phyloP scores from a whole-genome alignment of 2,329 filamentous ascomycete species.

The Graphiopsis chlorocephala region DNA sequence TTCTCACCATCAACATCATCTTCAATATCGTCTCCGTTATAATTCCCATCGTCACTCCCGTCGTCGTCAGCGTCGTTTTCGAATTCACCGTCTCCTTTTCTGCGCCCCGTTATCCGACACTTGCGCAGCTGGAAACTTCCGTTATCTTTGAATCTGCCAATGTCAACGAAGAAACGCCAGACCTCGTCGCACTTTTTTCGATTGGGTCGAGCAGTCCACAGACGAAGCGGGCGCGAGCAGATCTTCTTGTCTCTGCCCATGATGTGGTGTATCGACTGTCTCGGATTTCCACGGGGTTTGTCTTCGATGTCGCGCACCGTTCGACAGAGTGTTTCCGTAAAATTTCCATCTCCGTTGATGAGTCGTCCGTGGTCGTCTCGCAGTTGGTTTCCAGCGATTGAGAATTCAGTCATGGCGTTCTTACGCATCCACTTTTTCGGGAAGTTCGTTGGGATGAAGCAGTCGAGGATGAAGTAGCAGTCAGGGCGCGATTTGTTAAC shows the following conservation, averaged over 20 bases:
- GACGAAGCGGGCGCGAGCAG: not conserved
- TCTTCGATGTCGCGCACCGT: not conserved
- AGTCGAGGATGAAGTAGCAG: slow-evolving; percentile 2
- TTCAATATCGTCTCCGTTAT: not conserved
- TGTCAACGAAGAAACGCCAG: not conserved
- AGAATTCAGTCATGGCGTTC: not conserved
- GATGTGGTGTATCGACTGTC: not conserved
- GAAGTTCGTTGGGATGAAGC: not conserved
- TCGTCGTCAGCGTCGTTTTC: not conserved
- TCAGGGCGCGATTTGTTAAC: not conserved
- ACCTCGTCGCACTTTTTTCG: not conserved
- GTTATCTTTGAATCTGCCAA: not conserved
- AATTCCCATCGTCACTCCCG: not conserved
- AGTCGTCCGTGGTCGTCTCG: not conserved
- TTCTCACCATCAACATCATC: not conserved
- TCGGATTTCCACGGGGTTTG: not conserved
- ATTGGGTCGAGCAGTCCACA: not conserved
- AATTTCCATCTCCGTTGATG: not conserved
- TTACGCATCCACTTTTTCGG: not conserved
- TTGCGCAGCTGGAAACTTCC: not conserved
- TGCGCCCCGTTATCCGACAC: not conserved
- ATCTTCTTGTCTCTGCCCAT: not conserved
- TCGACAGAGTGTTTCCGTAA: not conserved
- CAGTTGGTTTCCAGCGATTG: not conserved
- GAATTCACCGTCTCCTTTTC: not conserved